Evolutionary conservation across 805 yeast species (phyloP).

Genomic region (Allodekkera sacchari): DNA sequence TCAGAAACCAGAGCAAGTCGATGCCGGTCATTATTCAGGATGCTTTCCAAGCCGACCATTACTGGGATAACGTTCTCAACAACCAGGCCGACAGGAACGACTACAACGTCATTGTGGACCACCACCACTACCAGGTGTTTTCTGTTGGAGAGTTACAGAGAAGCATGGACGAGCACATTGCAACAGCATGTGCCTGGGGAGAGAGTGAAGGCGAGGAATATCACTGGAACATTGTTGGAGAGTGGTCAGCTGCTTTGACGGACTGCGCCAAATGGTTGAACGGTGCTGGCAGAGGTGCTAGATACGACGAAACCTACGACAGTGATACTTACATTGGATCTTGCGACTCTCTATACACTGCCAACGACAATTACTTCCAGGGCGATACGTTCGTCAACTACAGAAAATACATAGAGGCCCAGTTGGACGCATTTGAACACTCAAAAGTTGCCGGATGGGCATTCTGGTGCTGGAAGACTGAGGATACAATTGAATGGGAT

Average conservation of each 20-base stretch:
- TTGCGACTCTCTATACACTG: conserved; percentile 46
- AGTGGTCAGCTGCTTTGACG: conserved; percentile 64
- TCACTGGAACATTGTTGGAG: conserved; percentile 71
- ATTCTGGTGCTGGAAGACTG: conserved; percentile 93
- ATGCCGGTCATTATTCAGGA: conserved; percentile 60
- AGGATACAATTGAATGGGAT: conserved; percentile 80
- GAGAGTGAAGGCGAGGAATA: conserved; percentile 36
- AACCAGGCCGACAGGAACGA: conserved; percentile 22
- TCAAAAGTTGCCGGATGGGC: conserved; percentile 74
- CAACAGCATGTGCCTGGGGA: conserved; percentile 42
- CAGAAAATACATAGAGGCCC: conserved; percentile 78
- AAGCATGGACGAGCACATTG: conserved; percentile 53
- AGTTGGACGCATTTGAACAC: conserved; percentile 62
- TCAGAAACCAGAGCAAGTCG: conserved; percentile 41
- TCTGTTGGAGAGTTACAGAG: conserved; percentile 51
- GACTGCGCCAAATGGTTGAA: conserved; percentile 67
- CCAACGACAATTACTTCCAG: conserved; percentile 38
- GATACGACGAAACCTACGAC: conserved; percentile 51
- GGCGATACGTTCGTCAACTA: conserved; percentile 44
- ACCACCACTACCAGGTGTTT: conserved; percentile 88
- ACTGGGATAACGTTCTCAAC: conserved; percentile 54
- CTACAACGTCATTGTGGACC: conserved; percentile 72
- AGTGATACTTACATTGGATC: conserved; percentile 44
- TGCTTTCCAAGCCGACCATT: conserved; percentile 52
- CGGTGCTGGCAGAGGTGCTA: conserved; percentile 60